These are phyloP conservation scores for Stachybotrys echinatus DNA, from an alignment of 2,329 filamentous ascomycete genomes.

Conservation along the genomic window DNA sequence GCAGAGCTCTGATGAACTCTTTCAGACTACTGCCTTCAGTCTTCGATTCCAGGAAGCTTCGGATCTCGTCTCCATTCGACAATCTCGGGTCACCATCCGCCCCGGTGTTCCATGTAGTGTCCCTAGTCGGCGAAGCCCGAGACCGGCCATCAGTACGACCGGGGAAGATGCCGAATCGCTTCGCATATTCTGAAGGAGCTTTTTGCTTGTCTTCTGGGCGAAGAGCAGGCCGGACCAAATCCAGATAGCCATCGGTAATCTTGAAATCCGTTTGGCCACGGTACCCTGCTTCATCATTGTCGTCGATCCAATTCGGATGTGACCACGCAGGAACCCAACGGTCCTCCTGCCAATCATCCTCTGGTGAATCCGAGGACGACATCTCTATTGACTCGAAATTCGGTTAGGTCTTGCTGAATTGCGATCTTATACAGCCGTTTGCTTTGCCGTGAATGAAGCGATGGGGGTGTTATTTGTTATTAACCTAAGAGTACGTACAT, in stretches of 20 bases:
- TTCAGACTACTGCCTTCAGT: background rate
- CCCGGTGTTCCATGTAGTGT: background rate
- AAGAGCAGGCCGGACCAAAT: constrained; percentile 16
- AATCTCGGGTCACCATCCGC: background rate
- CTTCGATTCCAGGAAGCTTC: background rate
- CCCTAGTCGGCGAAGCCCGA: constrained; percentile 20
- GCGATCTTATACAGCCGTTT: background rate
- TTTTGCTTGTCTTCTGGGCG: constrained; percentile 12
- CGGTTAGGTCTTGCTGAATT: background rate
- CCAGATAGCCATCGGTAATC: constrained; percentile 9
- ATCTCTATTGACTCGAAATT: too few species aligned
- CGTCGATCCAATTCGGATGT: constrained; percentile 14
- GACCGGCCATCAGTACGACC: constrained; percentile 22
- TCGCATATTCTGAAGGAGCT: constrained; percentile 19
- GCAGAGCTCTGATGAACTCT: constrained; percentile 12
- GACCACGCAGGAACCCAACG: constrained; percentile 19
- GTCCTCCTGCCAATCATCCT: constrained; percentile 5
- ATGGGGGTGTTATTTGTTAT: background rate
- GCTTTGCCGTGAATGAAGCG: background rate
- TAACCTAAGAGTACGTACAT: too few species aligned
- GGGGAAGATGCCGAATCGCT: constrained; percentile 21
- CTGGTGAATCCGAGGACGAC: too few species aligned
- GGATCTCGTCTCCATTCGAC: background rate
- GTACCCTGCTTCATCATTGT: constrained; percentile 10
- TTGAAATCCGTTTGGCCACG: constrained; percentile 7